Evolutionary conservation across 2,329 filamentous ascomycete genomes (phyloP).

Genomic region (Penicillium verrucosum): DNA sequence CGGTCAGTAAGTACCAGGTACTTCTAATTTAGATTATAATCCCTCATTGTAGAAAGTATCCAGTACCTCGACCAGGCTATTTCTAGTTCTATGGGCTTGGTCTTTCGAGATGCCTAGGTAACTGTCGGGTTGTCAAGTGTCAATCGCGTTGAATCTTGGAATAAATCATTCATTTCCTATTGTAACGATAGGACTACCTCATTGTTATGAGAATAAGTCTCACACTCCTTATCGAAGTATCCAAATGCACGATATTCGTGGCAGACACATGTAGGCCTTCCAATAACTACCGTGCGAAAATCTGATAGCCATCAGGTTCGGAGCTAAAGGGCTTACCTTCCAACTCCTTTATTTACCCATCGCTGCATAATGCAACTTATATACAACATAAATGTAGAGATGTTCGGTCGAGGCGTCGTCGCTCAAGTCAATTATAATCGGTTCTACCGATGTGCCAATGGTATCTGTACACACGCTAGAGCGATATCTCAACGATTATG

Average conservation of each 20-base stretch:
- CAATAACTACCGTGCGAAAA: no score
- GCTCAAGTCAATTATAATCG: not conserved
- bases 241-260: not conserved
- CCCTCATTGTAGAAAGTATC: not conserved
- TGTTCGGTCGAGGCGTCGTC: not conserved
- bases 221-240: not conserved
- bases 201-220: not conserved
- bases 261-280: not conserved
- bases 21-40: not conserved
- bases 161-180: not conserved
- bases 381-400: no score
- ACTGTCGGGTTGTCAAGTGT: not conserved
- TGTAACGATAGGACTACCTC: not conserved
- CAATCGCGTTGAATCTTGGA: not conserved
- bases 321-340: no score
- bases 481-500: not conserved
- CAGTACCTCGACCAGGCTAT: not conserved
- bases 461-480: not conserved
- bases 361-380: no score
- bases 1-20: conserved; percentile 12
- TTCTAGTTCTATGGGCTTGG: not conserved
- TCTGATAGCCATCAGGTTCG: no score
- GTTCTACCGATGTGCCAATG: not conserved
- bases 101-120: conserved; percentile 12
- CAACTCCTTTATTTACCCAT: no score